These are phyloP conservation scores for Singerocomus rubriflavus DNA, from an alignment of 1,284 basidiomycete species.

Conservation along the genomic window DNA sequence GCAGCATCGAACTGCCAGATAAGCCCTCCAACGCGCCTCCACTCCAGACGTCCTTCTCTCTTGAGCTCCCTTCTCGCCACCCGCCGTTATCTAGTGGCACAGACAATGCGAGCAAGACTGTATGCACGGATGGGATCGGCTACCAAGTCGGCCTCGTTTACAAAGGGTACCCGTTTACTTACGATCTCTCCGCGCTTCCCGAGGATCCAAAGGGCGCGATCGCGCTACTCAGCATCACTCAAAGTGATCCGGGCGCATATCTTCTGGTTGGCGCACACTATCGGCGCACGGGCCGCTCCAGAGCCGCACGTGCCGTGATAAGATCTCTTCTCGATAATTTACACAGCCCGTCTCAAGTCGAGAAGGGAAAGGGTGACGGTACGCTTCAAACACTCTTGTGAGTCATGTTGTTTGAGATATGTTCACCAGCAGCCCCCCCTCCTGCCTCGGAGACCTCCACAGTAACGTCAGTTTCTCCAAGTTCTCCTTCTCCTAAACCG, in stretches of 20 bases:
- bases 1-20: constrained; percentile 25
- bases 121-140: constrained; percentile 3
- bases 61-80: constrained; percentile 7
- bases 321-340: constrained; percentile 25
- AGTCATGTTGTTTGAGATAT: constrained; percentile 17
- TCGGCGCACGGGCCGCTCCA: constrained; percentile 32
- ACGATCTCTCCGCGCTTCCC: constrained; percentile 29
- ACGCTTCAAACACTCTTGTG: constrained; percentile 14
- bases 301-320: constrained; percentile 28
- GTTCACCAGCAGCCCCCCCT: constrained; percentile 11
- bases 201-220: constrained; percentile 29
- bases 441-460: constrained; percentile 10
- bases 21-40: constrained; percentile 12
- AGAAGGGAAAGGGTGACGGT: constrained; percentile 28
- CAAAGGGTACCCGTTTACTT: constrained; percentile 28
- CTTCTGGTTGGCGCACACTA: constrained; percentile 31
- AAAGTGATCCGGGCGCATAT: constrained; percentile 33
- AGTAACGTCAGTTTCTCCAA: constrained; percentile 5
- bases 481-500: constrained; percentile 9
- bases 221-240: constrained; percentile 24
- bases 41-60: constrained; percentile 9
- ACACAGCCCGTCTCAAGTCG: constrained; percentile 1
- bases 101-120: not conserved
- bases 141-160: constrained; percentile 25
- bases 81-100: constrained; percentile 9